phyloP scores from a whole-genome alignment of 129 eudicot genomes.

The Rutidosis leptorrhynchoides region DNA sequence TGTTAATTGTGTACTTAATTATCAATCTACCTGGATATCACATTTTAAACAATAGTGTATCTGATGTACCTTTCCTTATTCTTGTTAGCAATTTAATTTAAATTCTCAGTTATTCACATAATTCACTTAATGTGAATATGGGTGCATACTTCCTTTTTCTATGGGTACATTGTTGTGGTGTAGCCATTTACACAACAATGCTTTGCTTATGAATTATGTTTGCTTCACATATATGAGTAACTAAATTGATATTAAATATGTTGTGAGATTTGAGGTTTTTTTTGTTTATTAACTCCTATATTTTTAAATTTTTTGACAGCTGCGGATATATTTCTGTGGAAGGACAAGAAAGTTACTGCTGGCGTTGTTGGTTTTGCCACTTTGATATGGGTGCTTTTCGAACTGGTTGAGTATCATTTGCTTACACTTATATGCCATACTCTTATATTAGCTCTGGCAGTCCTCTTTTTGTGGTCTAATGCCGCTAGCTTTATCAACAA shows the following conservation, averaged over 20 bases:
- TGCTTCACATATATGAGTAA: not conserved
- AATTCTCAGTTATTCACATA: not conserved
- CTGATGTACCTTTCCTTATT: not conserved
- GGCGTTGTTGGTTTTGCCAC: slow-evolving; percentile 73
- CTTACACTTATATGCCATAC: slow-evolving; percentile 80
- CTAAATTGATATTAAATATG: not conserved
- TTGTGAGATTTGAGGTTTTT: not conserved
- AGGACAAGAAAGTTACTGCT: slow-evolving; percentile 75
- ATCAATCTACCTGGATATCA: too few relatives aligned
- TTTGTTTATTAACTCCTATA: not conserved
- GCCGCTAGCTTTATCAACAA: slow-evolving; percentile 74
- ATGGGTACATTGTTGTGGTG: not conserved
- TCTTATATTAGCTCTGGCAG: slow-evolving; percentile 50
- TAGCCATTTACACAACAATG: not conserved
- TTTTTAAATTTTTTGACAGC: slow-evolving; percentile 38
- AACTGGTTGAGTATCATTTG: slow-evolving; percentile 81
- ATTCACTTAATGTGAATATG: too few relatives aligned
- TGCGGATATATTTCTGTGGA: slow-evolving; percentile 90
- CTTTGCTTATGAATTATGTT: not conserved
- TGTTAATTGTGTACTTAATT: too few relatives aligned
- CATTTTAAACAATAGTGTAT: too few relatives aligned
- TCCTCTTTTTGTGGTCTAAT: slow-evolving; percentile 78
- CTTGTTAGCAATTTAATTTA: not conserved
- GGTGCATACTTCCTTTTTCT: not conserved
- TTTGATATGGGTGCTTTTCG: slow-evolving; percentile 82